These are phyloP conservation scores for Hyphodiscus hymeniophilus DNA, from an alignment of 495 filamentous ascomycete genomes.

Conservation along the genomic window DNA sequence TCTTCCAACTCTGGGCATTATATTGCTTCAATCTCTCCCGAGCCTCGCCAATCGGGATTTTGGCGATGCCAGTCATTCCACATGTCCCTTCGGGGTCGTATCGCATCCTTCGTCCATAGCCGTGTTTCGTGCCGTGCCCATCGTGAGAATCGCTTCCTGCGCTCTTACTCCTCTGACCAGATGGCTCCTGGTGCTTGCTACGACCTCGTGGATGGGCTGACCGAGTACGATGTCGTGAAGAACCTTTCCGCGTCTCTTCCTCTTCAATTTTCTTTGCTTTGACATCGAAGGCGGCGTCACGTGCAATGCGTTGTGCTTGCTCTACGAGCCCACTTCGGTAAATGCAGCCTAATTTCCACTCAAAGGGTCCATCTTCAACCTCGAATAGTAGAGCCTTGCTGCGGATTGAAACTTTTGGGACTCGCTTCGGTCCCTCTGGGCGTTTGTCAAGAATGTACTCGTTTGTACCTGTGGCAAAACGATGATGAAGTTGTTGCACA, in stretches of 20 bases:
- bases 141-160: constrained; percentile 33
- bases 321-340: constrained; percentile 83
- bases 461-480: constrained; percentile 76
- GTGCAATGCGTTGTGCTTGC: constrained; percentile 77
- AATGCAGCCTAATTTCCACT: constrained; percentile 91
- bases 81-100: constrained; percentile 75
- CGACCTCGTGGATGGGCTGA: constrained; percentile 40
- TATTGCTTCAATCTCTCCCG: constrained; percentile 64
- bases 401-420: constrained; percentile 76
- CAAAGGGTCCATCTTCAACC: constrained; percentile 92
- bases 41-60: constrained; percentile 65
- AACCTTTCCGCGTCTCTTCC: constrained; percentile 48
- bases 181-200: constrained; percentile 21
- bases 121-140: constrained; percentile 20
- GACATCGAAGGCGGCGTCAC: constrained; percentile 80
- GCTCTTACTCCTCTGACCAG: constrained; percentile 45
- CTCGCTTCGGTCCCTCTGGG: constrained; percentile 73
- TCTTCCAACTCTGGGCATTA: constrained; percentile 89
- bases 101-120: constrained; percentile 26
- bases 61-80: constrained; percentile 56
- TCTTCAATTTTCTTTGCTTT: constrained; percentile 79
- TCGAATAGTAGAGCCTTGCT: constrained; percentile 79
- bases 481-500: constrained; percentile 79
- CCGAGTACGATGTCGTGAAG: constrained; percentile 35
- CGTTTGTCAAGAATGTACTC: constrained; percentile 78